Percentiles rank a stretch among this genome's conserved stretches.
Evolutionary conservation across 495 filamentous ascomycete genomes (phyloP).

Genomic region (Xylaria flabelliformis): DNA sequence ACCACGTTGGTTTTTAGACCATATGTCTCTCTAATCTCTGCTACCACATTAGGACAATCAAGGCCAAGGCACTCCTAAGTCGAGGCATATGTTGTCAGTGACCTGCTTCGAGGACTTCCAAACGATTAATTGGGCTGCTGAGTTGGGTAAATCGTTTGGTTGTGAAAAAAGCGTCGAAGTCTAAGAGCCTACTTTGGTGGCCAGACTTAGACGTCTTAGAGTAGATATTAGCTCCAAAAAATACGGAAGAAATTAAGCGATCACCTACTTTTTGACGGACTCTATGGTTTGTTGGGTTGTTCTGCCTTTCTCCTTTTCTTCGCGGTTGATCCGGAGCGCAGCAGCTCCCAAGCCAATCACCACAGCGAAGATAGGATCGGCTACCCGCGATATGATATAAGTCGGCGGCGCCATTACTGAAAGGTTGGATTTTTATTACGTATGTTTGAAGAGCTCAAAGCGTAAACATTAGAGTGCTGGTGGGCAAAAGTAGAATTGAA

Average conservation of each 20-base stretch:
- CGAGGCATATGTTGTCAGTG: not conserved
- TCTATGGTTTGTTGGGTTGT: constrained; percentile 59
- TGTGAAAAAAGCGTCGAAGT: not conserved
- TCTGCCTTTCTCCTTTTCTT: constrained; percentile 74
- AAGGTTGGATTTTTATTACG: not conserved
- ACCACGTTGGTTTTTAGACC: not conserved
- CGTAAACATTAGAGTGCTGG: not conserved
- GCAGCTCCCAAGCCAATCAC: constrained; percentile 74
- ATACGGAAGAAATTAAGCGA: not conserved
- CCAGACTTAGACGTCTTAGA: constrained; percentile 19
- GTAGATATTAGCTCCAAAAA: not conserved
- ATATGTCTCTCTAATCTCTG: not conserved
- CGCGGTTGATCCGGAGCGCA: constrained; percentile 75
- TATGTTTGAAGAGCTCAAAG: not conserved
- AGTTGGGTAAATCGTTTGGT: not conserved
- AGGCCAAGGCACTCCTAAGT: no score
- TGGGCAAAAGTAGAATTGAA: not conserved
- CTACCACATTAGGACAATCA: not conserved
- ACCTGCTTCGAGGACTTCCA: not conserved
- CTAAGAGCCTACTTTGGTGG: constrained; percentile 7
- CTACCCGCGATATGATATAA: constrained; percentile 68
- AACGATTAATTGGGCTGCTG: not conserved
- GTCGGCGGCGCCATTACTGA: constrained; percentile 56
- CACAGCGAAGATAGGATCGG: constrained; percentile 87
- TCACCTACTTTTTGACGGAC: constrained; percentile 51